phyloP scores from a whole-genome alignment of 1,139 yeast genomes.

The Ogataea hybrid region DNA sequence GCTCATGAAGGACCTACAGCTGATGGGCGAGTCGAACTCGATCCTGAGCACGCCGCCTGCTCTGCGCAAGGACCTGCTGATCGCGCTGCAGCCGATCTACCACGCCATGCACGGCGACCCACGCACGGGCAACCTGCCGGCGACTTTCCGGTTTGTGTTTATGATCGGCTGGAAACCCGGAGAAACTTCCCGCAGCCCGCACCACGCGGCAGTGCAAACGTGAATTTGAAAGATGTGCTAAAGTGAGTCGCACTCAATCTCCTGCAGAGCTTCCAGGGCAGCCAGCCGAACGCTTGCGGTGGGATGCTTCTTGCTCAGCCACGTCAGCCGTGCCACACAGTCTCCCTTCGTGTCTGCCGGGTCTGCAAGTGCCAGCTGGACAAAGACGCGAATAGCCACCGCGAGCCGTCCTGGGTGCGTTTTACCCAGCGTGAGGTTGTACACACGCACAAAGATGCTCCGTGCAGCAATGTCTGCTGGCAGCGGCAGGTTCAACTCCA shows the following conservation, averaged over 20 bases:
- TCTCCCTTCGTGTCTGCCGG: constrained; percentile 14
- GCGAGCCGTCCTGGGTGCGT: constrained; percentile 33
- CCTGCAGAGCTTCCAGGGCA: constrained; percentile 22
- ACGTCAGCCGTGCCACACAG: constrained; percentile 19
- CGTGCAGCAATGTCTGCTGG: constrained; percentile 38
- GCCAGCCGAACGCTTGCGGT: constrained; percentile 13
- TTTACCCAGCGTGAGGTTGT: constrained; percentile 55
- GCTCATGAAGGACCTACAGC: constrained; percentile 66
- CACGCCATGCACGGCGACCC: constrained; percentile 63
- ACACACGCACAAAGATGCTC: constrained; percentile 49
- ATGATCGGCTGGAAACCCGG: constrained; percentile 91
- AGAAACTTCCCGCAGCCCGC: constrained; percentile 66
- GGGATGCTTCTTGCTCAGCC: constrained; percentile 26
- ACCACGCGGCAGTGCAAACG: constrained; percentile 67
- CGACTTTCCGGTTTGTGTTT: constrained; percentile 70
- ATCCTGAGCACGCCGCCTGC: constrained; percentile 54
- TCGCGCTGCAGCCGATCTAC: constrained; percentile 78
- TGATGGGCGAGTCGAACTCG: constrained; percentile 86
- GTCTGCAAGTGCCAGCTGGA: constrained; percentile 12
- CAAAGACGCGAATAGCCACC: constrained; percentile 18
- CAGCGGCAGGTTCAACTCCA: constrained; percentile 39
- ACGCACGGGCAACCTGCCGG: constrained; percentile 49
- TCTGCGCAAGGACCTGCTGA: constrained; percentile 61
- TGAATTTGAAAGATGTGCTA: constrained; percentile 63
- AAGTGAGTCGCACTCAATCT: constrained; percentile 5